These are phyloP conservation scores for Mycothermus thermophilus DNA, from an alignment of 495 filamentous ascomycete genomes.

Conservation along the genomic window DNA sequence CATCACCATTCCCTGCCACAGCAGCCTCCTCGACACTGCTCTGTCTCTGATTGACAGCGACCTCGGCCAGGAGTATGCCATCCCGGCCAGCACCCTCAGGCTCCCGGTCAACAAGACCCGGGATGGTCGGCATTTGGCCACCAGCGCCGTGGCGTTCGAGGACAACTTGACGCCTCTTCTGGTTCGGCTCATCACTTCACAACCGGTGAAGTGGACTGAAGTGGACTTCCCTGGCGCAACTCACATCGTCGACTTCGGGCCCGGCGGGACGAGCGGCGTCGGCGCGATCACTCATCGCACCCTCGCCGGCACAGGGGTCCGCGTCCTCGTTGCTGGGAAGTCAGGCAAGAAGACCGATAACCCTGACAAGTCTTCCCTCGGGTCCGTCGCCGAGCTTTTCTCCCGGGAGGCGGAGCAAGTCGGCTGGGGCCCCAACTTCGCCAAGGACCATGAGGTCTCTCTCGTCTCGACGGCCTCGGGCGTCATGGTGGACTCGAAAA, in stretches of 20 bases:
- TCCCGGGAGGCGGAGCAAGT: no score
- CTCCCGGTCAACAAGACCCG: neutral
- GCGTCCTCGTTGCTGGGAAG: neutral
- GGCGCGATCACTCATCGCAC: neutral
- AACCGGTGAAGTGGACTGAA: neutral
- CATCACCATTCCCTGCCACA: slow-evolving; percentile 95
- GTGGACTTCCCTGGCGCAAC: neutral
- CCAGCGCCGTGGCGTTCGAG: neutral
- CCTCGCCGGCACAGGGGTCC: neutral
- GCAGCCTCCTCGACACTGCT: slow-evolving; percentile 18
- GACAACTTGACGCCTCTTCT: neutral
- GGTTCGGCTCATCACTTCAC: neutral
- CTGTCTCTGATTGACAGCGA: neutral
- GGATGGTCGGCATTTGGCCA: neutral
- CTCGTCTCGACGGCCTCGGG: slow-evolving; percentile 77
- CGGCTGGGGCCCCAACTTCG: no score
- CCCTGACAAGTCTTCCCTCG: neutral
- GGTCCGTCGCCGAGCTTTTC: neutral
- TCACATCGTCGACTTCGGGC: slow-evolving; percentile 1
- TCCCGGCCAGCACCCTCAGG: neutral
- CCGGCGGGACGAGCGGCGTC: neutral
- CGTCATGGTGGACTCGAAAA: no score
- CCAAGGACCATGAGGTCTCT: slow-evolving; percentile 86
- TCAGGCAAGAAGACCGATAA: neutral
- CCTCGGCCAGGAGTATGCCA: neutral